These are phyloP conservation scores for Alternaria sp. DNA, from an alignment of 2,329 filamentous ascomycete genomes.

Conservation along the genomic window DNA sequence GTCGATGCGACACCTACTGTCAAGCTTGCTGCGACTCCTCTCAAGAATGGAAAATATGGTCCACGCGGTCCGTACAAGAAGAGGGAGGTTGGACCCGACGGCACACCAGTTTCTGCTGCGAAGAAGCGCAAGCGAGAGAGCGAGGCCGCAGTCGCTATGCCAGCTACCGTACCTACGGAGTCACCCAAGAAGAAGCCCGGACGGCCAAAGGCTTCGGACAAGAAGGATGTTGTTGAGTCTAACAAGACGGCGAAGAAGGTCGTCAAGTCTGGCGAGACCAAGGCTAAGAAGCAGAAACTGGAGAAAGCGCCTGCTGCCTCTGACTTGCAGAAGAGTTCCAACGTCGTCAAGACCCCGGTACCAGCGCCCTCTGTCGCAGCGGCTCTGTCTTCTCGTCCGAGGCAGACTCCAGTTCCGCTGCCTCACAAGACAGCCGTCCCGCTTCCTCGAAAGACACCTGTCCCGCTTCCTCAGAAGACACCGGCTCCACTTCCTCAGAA, in stretches of 20 bases:
- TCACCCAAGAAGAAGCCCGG: constrained; percentile 2
- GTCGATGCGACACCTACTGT: constrained; percentile 4
- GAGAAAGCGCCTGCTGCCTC: neutral
- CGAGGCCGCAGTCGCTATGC: neutral
- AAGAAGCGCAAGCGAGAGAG: constrained; percentile 29
- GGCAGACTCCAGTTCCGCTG: constrained; percentile 14
- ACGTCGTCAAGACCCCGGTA: neutral
- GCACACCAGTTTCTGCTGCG: constrained; percentile 4
- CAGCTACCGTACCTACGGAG: neutral
- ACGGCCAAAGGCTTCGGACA: neutral
- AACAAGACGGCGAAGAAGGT: neutral
- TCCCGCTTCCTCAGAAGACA: constrained; percentile 6
- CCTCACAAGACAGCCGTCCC: neutral
- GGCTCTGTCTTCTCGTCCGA: neutral
- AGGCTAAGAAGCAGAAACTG: neutral
- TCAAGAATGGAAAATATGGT: constrained; percentile 9
- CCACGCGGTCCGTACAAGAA: constrained; percentile 10
- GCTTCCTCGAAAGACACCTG: neutral
- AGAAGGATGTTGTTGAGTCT: neutral
- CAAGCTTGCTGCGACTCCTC: neutral
- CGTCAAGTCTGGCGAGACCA: neutral
- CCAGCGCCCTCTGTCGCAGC: neutral
- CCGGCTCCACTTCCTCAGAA: constrained; percentile 4
- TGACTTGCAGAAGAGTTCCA: neutral
- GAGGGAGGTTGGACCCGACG: neutral